Evolutionary conservation across 2,329 filamentous ascomycete species (phyloP), one percentile per base, ranked within the genome.

Genomic region (Exophiala lecanii-corni): DNA sequence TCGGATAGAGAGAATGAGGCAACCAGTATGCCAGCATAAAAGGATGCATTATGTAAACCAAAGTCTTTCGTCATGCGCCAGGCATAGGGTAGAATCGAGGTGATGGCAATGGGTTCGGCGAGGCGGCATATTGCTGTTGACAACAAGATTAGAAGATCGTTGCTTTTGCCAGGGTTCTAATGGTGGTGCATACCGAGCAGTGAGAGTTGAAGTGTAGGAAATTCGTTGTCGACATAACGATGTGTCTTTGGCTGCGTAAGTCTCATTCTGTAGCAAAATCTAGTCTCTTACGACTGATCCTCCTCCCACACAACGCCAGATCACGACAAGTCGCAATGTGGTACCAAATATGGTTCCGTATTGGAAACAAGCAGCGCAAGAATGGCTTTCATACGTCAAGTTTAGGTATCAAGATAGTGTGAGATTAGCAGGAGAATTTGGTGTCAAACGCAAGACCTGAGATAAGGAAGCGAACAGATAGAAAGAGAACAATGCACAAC

Each of bases 41-140:
- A 91, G 26, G 82, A 94, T 48, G 86, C 86, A 78, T 89, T 79
- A 66, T 78, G 71, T 54, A 81, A 78, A 50, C 83, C 85, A 55
- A 89, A 74, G 30, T 86, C 60, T 65, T 86, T 86, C 54, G 91
- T 82, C 55, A 91, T 80, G 47, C 84, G 77, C 84, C 85, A 94
- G 47, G 86, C 86, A 65, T 95, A 96, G 15, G 89, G 89, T 58
- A 91, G 94, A 65, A 95, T 92, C 59, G 86, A 92, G 1, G 89
- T 95, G 52, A 96, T 77, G 38, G 89, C 89, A 57, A 96, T 91
- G 16, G 89, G 89, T 66, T 96, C 89, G 40, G 89, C 86, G 55
- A 96, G 79, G 51, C 89, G 87, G 61, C 94, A 89, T 72, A 95
- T 87, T 63, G 88, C 89, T 94, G 57, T 19, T 18, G 19, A n/a